Base-by-base conservation (phyloP, 83 land plant species). In the Picea abies region DNA sequence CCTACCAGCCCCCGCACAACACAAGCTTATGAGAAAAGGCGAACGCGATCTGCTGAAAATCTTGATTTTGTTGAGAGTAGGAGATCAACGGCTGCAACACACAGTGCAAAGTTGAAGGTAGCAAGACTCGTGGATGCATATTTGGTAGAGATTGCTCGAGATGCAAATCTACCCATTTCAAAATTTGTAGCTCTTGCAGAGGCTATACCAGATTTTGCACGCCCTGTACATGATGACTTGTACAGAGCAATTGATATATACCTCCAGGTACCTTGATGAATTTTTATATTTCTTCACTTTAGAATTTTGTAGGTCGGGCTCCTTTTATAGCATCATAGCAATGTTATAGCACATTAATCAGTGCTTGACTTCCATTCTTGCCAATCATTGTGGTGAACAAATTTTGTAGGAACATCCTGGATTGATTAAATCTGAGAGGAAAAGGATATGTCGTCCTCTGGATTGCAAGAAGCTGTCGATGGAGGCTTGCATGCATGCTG, bases 221-320 rank as follows among this genome's bases (percentile, higher is more conserved):
- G 35, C 1, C 35, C 3, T 32, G 35, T 32, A 32, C 2, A 32
- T 1, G 35, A 32, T 32, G 35, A 1, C 35, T 32, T 32, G 35
- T 91, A 91, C 77, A 78, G 83, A 6, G 93, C 93, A 8, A 86
- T 91, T 84, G 93, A 91, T 67, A 89, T 85, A 63, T 91, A 84
- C 63, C 84, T 91, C 17, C 87, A 91, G 93, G 93, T 91, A 79
- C 23, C 58, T 73, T 69, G 41, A 25, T 47, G 22, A 65, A 47
- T 35, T 78, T 56, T 63, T 47, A 60, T 80, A 52, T 52, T 52
- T 52, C 56, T 52, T 52, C 14, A 11, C 11, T 52, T 52, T 52
- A 6, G 56, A 52, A 52, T 10, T 11, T 52, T 52, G 56, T 2
- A 52, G 56, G 14, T 52, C 14, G 3, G 2, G 12, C 56, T 52